These are phyloP conservation scores for Aspergillus fructus DNA, from an alignment of 2,329 filamentous ascomycete genomes.

Conservation along the genomic window DNA sequence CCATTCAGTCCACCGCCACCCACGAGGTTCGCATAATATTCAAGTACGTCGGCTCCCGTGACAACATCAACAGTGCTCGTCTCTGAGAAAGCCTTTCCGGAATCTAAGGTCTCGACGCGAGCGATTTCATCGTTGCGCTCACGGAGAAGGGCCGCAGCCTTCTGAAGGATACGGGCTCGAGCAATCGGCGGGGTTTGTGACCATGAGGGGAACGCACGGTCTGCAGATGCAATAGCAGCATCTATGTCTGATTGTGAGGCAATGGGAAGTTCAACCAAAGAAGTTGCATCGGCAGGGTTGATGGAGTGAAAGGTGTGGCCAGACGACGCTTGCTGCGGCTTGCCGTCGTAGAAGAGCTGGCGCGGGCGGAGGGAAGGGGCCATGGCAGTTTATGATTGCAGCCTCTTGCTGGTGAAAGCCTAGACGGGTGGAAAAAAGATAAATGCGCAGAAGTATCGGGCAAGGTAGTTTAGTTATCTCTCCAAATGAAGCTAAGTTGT, in stretches of 20 bases:
- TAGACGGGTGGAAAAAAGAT: slow-evolving; percentile 1
- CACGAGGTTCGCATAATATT: slow-evolving; percentile 80
- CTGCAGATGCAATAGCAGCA: slow-evolving; percentile 68
- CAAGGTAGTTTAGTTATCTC: background rate
- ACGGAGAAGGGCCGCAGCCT: slow-evolving; percentile 71
- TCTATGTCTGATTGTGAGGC: slow-evolving; percentile 69
- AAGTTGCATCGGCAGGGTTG: slow-evolving; percentile 69
- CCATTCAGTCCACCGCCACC: slow-evolving; percentile 77
- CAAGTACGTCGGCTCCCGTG: slow-evolving; percentile 80
- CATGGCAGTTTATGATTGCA: slow-evolving; percentile 14
- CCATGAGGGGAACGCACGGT: slow-evolving; percentile 72
- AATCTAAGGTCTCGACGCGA: slow-evolving; percentile 76
- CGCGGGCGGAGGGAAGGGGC: slow-evolving; percentile 48
- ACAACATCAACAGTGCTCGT: slow-evolving; percentile 80
- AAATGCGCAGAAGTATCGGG: background rate
- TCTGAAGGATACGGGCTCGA: slow-evolving; percentile 74
- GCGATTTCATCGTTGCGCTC: slow-evolving; percentile 77
- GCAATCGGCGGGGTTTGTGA: slow-evolving; percentile 71
- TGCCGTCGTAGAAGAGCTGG: slow-evolving; percentile 75
- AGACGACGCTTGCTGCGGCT: slow-evolving; percentile 60
- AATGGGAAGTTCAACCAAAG: slow-evolving; percentile 69
- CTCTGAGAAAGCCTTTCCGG: slow-evolving; percentile 81
- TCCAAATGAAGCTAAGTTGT: background rate
- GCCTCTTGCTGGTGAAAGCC: background rate
- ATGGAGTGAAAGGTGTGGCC: slow-evolving; percentile 68